These are phyloP conservation scores for Agrocybe pediades DNA, from an alignment of 768 basidiomycete species.

Conservation along the genomic window DNA sequence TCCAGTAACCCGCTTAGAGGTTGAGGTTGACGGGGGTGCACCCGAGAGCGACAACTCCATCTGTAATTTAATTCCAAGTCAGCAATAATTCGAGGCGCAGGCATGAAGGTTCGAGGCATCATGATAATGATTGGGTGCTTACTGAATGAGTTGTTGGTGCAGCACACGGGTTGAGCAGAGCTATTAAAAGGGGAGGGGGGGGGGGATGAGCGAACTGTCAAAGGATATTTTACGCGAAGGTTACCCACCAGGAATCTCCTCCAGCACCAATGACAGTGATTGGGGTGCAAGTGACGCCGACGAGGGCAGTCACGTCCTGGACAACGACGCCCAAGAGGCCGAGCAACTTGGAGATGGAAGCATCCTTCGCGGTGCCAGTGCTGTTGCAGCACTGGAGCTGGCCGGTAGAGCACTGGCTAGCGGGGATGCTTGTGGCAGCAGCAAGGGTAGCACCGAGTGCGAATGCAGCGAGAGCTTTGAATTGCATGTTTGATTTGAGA, in stretches of 20 bases:
- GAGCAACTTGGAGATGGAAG: conserved; percentile 15
- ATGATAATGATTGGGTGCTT: neutral
- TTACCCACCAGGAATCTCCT: conserved; percentile 8
- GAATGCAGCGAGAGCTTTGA: conserved; percentile 4
- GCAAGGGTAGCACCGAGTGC: conserved; percentile 10
- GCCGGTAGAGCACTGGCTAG: conserved; percentile 22
- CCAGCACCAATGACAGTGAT: conserved; percentile 15
- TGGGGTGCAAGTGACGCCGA: conserved; percentile 15
- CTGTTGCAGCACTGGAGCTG: conserved; percentile 24
- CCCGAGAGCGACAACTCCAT: conserved; percentile 25
- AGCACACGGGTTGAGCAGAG: conserved; percentile 5
- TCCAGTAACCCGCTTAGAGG: conserved; percentile 8
- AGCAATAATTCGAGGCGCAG: no score
- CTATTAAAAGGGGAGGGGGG: conserved; percentile 1
- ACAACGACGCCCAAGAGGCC: conserved; percentile 20
- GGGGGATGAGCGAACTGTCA: no score
- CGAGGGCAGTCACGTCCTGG: conserved; percentile 7
- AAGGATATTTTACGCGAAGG: neutral
- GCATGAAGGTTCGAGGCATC: neutral
- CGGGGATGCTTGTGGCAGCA: conserved; percentile 7
- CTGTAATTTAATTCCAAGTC: neutral
- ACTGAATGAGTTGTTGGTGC: conserved; percentile 11
- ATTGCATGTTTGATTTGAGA: conserved; percentile 10
- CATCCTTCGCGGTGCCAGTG: conserved; percentile 2
- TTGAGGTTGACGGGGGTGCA: conserved; percentile 26